These are phyloP conservation scores for Neurospora sp. DNA, from an alignment of 2,329 filamentous ascomycete genomes.

Conservation along the genomic window DNA sequence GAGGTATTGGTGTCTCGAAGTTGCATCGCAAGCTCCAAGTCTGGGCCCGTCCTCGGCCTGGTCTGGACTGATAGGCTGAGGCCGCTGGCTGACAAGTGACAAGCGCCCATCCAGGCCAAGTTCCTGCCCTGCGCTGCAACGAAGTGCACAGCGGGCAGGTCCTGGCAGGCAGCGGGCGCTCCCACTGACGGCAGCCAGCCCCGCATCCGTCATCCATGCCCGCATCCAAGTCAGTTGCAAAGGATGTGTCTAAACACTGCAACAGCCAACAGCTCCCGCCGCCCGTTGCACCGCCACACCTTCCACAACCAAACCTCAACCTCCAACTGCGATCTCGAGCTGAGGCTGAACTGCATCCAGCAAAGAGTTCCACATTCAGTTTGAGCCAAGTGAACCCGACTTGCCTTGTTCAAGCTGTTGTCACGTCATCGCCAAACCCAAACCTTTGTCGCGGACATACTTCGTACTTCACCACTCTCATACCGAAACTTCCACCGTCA, in stretches of 20 bases:
- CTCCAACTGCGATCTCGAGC: not conserved
- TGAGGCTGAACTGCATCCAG: not conserved
- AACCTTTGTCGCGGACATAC: no score
- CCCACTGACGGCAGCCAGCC: not conserved
- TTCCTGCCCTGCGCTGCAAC: not conserved
- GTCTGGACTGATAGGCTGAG: not conserved
- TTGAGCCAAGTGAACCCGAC: not conserved
- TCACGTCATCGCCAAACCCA: not conserved
- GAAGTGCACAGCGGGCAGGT: not conserved
- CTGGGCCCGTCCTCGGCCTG: not conserved
- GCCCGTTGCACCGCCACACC: not conserved
- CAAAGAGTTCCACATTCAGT: not conserved
- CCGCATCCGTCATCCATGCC: not conserved
- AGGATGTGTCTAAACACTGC: not conserved
- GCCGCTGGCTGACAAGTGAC: conserved; percentile 1
- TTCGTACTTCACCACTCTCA: not conserved
- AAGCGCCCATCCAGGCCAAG: not conserved
- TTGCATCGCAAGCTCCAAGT: conserved; percentile 14
- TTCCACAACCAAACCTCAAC: not conserved
- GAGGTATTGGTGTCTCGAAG: conserved; percentile 3
- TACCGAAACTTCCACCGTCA: not conserved
- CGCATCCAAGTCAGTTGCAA: not conserved
- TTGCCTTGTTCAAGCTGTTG: not conserved
- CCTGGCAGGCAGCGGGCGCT: not conserved
- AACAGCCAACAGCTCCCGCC: not conserved